Conservation (phyloP, 176 grass and related monocot genomes). For the Neostapfia colusana region DNA sequence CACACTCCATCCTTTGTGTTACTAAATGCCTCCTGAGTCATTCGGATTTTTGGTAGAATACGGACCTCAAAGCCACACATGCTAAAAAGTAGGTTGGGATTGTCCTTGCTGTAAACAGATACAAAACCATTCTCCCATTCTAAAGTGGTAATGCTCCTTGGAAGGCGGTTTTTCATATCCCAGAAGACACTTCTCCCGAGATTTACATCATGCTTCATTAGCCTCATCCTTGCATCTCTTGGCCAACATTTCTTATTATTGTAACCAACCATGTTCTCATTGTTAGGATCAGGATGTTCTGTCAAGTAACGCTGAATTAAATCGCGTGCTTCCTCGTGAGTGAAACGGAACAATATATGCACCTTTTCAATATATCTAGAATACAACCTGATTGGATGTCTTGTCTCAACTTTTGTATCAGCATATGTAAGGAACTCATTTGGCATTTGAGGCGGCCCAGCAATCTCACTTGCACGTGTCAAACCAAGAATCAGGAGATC, state of each 20-base stretch:
- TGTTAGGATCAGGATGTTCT: slow-evolving; percentile 98
- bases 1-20: slow-evolving; percentile 97
- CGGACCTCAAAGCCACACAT: slow-evolving; percentile 99
- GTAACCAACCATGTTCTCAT: slow-evolving; percentile 99
- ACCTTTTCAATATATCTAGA: slow-evolving; percentile 96
- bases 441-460: slow-evolving; percentile 93
- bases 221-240: slow-evolving; percentile 97
- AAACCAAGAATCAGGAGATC: slow-evolving; percentile 95
- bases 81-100: slow-evolving; percentile 96
- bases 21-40: slow-evolving; percentile 98
- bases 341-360: slow-evolving; percentile 97
- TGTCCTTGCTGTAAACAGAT: slow-evolving; percentile 99
- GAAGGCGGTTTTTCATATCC: slow-evolving; percentile 99
- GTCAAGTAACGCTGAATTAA: slow-evolving; percentile 97
- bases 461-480: slow-evolving; percentile 90
- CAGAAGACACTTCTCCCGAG: slow-evolving; percentile 99
- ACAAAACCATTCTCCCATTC: slow-evolving; percentile 98
- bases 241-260: slow-evolving; percentile 99
- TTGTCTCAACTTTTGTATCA: slow-evolving; percentile 89
- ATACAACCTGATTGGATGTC: slow-evolving; percentile 94
- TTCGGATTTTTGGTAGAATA: slow-evolving; percentile 88
- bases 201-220: slow-evolving; percentile 99
- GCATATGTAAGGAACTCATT: slow-evolving; percentile 97
- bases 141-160: slow-evolving; percentile 93
- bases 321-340: slow-evolving; percentile 92